Conservation (phyloP, 2,329 filamentous ascomycete genomes). For the Hypoxylon sp. region DNA sequence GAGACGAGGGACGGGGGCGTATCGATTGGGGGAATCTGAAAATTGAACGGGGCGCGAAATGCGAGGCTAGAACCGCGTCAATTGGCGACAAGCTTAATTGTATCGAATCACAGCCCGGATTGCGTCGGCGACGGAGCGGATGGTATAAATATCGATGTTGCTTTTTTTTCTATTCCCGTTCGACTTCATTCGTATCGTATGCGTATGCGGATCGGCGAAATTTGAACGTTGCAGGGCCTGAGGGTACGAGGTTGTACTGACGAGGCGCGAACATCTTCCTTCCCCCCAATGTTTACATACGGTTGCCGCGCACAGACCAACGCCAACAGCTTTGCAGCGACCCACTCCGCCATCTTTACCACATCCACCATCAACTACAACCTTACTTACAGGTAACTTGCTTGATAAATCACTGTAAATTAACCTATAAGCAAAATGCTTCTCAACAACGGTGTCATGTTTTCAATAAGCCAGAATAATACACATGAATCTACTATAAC, state of each 20-base stretch:
- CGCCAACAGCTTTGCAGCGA: constrained; percentile 21
- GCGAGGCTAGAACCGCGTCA: constrained; percentile 31
- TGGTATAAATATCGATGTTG: constrained; percentile 33
- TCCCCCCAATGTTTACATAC: constrained; percentile 49
- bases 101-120: constrained; percentile 20
- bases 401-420: no score
- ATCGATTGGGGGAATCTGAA: constrained; percentile 1
- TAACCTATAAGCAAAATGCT: not conserved
- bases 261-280: constrained; percentile 48
- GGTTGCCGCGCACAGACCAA: constrained; percentile 46
- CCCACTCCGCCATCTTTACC: constrained; percentile 1
- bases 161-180: constrained; percentile 8
- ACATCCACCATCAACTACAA: not conserved
- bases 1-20: constrained; percentile 9
- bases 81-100: constrained; percentile 28
- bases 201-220: constrained; percentile 20
- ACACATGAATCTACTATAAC: no score
- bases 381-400: no score
- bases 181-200: constrained; percentile 9
- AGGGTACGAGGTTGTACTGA: constrained; percentile 32
- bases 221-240: constrained; percentile 23
- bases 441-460: no score
- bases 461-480: not conserved
- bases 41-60: constrained; percentile 13
- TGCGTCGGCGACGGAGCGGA: constrained; percentile 4